phyloP scores from a whole-genome alignment of 345 rosid genomes.

The Odontarrhena argentea region DNA sequence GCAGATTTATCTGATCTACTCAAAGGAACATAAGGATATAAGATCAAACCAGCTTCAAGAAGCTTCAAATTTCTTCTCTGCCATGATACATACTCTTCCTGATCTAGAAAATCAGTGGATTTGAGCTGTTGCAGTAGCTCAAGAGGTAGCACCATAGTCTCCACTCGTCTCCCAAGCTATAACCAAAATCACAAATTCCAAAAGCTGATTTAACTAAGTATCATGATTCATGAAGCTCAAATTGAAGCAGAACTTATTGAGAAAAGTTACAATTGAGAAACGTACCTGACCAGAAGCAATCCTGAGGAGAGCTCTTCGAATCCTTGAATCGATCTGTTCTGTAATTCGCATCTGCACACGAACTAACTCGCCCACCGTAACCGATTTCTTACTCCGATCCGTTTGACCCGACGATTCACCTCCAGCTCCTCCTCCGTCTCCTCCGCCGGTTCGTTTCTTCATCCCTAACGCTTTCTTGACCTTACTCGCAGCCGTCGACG shows the following conservation, averaged over 20 bases:
- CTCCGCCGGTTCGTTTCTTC: slow-evolving; percentile 50
- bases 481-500: slow-evolving; percentile 82
- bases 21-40: slow-evolving; percentile 69
- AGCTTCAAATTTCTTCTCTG: slow-evolving; percentile 78
- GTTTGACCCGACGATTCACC: slow-evolving; percentile 42
- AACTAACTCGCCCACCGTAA: slow-evolving; percentile 79
- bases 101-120: slow-evolving; percentile 69
- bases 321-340: slow-evolving; percentile 82
- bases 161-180: slow-evolving; percentile 88
- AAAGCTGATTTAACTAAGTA: neutral
- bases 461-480: slow-evolving; percentile 92
- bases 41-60: slow-evolving; percentile 85
- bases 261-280: slow-evolving; percentile 4
- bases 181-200: slow-evolving; percentile 30
- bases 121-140: slow-evolving; percentile 90
- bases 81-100: slow-evolving; percentile 76
- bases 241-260: slow-evolving; percentile 4
- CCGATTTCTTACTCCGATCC: slow-evolving; percentile 53
- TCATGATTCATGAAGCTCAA: slow-evolving; percentile 11
- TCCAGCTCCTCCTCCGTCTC: slow-evolving; percentile 35
- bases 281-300: slow-evolving; percentile 86
- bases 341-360: slow-evolving; percentile 80
- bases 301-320: slow-evolving; percentile 80
- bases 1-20: slow-evolving; percentile 53
- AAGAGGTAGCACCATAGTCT: slow-evolving; percentile 77